A percentile compares a stretch with the other conserved stretches of the same genome.
phyloP scores from a whole-genome alignment of 2,329 filamentous ascomycete species.

The Tolypocladium tropicale region DNA sequence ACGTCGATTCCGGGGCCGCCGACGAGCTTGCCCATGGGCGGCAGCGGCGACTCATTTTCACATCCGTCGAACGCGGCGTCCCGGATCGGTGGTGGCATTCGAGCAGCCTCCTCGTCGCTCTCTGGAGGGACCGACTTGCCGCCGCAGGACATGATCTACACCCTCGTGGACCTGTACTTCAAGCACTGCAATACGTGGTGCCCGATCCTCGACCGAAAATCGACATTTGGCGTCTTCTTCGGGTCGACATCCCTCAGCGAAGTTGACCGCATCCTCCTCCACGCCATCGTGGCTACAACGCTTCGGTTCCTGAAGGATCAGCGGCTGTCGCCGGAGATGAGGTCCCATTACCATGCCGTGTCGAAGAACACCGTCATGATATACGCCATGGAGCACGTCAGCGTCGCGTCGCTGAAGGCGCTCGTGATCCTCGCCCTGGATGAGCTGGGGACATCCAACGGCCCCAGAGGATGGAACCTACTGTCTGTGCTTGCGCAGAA shows the following conservation, averaged over 20 bases:
- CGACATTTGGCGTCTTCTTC: conserved; percentile 28
- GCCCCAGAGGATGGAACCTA: conserved; percentile 31
- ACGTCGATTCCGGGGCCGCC: conserved; percentile 1
- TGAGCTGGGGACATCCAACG: conserved; percentile 31
- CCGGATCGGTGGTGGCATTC: conserved; percentile 1
- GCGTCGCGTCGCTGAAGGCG: conserved; percentile 26
- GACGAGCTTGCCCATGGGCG: neutral
- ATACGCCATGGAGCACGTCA: conserved; percentile 31
- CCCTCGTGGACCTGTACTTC: conserved; percentile 51
- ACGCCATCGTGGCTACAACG: conserved; percentile 33
- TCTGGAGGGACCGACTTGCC: conserved; percentile 39
- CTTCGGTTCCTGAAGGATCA: conserved; percentile 30
- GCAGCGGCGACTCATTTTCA: neutral
- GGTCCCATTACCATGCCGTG: conserved; percentile 25
- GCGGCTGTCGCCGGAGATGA: conserved; percentile 25
- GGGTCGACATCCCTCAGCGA: conserved; percentile 28
- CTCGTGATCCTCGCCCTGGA: conserved; percentile 31
- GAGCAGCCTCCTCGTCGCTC: conserved; percentile 17
- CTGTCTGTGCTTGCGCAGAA: conserved; percentile 27
- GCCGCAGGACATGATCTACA: conserved; percentile 49
- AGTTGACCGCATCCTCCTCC: conserved; percentile 28
- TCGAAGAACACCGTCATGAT: conserved; percentile 29
- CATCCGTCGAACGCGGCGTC: neutral
- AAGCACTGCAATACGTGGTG: conserved; percentile 55
- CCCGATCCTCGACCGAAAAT: conserved; percentile 32